Evolutionary conservation across 345 rosid species (phyloP), one percentile per base, ranked within the genome.

Genomic region (Linum usitatissimum): DNA sequence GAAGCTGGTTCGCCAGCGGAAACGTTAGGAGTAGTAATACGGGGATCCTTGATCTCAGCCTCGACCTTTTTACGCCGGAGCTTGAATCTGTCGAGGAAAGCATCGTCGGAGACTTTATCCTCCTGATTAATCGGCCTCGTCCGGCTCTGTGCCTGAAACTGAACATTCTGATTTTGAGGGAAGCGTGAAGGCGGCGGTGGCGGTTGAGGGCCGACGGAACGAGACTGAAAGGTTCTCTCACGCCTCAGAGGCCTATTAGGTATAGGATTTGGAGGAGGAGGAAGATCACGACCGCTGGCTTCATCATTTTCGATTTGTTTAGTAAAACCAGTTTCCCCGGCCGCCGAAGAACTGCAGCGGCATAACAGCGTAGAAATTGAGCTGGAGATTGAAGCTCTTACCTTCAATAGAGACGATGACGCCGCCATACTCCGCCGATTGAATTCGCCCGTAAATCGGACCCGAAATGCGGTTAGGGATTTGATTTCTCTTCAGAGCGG

Each of bases 81-180:
- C 74, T 81, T 85, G 78, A 85, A 87, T 61, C 77, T 82, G 57
- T 83, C 84, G 45, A 87, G 84, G 79, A 83, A 85, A 64, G 66
- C 67, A 34, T 68, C 73, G 40, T 83, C 87, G 14, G 89, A 86
- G 7, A 55, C 10, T 3, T 45, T 10, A 45, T 45, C 51, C 4
- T 45, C 51, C 14, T 15, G 51, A 45, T 45, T 45, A 17, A 1
- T 15, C 15, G 51, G 14, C 51, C 51, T 45, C 51, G 15, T 12
- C 51, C 51, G 51, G 14, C 15, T 10, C 18, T 70, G 78, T 49
- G 65, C 70, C n/a, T 59, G 38, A 34, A 34, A 34, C 38, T 34
- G 38, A 4, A 4, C 66, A 58, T 73, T 76, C 54, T 53, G 67
- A 66, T 57, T 68, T 31, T 64, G 40, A 57, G 23, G 31, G 56